phyloP scores from a whole-genome alignment of 495 filamentous ascomycete species.

The Penicillium tannophilum region DNA sequence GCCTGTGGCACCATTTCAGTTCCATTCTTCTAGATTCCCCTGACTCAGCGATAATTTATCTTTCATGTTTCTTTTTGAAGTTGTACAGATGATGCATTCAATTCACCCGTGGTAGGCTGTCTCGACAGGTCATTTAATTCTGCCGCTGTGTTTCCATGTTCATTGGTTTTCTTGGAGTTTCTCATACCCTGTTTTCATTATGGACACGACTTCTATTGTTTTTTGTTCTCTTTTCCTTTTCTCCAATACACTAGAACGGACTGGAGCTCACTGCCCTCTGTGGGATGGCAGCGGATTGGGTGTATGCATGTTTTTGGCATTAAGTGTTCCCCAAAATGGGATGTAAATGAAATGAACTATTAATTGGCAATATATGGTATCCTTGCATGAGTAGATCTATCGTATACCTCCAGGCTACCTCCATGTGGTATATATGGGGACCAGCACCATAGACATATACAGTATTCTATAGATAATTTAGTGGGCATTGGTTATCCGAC shows the following conservation, averaged over 20 bases:
- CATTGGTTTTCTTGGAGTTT: conserved; percentile 14
- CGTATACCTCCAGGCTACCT: too few relatives aligned
- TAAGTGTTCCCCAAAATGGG: not conserved
- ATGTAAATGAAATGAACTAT: not conserved
- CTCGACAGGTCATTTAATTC: conserved; percentile 13
- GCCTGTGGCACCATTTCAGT: conserved; percentile 16
- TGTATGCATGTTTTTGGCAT: not conserved
- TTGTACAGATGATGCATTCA: conserved; percentile 22
- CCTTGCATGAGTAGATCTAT: not conserved
- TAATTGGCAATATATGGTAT: not conserved
- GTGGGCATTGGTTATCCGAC: not conserved
- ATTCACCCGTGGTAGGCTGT: conserved; percentile 11
- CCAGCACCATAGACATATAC: too few relatives aligned
- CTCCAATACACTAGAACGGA: conserved; percentile 16
- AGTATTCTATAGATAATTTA: not conserved
- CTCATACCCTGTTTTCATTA: conserved; percentile 22
- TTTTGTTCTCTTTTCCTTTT: conserved; percentile 5
- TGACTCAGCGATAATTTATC: conserved; percentile 26
- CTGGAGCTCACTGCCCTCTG: conserved; percentile 11
- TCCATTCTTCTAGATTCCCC: conserved; percentile 35
- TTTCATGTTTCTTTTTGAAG: conserved; percentile 11
- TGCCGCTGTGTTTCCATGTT: conserved; percentile 2
- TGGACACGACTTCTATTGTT: conserved; percentile 18
- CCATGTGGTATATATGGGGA: too few relatives aligned
- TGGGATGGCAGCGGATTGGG: conserved; percentile 1